Conservation (phyloP, 257 asterid genomes). For the Ocimum tenuiflorum region DNA sequence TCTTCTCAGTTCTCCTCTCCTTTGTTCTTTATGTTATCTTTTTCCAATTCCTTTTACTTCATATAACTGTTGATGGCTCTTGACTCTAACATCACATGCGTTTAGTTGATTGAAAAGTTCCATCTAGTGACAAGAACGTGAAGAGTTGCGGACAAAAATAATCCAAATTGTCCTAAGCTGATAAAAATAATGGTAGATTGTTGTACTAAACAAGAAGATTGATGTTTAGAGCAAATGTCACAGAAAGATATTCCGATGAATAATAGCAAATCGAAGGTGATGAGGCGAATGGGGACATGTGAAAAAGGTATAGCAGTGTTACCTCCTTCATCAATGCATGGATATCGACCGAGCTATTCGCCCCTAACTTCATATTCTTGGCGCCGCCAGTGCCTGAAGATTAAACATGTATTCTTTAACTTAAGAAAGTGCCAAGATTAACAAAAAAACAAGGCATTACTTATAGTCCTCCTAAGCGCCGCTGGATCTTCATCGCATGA, state of each 20-base stretch:
- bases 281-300: neutral
- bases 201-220: too few relatives aligned
- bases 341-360: slow-evolving; percentile 38
- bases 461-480: slow-evolving; percentile 19
- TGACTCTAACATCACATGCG: too few relatives aligned
- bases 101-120: too few relatives aligned
- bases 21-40: too few relatives aligned
- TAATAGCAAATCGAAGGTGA: neutral
- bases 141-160: too few relatives aligned
- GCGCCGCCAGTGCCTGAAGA: slow-evolving; percentile 43
- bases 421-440: neutral
- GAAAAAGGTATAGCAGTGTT: slow-evolving; percentile 9
- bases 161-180: too few relatives aligned
- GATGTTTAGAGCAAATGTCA: neutral
- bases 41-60: too few relatives aligned
- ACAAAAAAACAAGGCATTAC: slow-evolving; percentile 18
- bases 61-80: too few relatives aligned
- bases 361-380: slow-evolving; percentile 39
- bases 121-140: too few relatives aligned
- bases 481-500: slow-evolving; percentile 34
- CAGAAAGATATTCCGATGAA: neutral
- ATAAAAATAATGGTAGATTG: too few relatives aligned
- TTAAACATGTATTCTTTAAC: slow-evolving; percentile 8
- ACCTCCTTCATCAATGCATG: slow-evolving; percentile 66
- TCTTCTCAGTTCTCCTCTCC: too few relatives aligned